These are phyloP conservation scores for Silene latifolia DNA, from an alignment of 148 eudicot genomes.

Conservation along the genomic window DNA sequence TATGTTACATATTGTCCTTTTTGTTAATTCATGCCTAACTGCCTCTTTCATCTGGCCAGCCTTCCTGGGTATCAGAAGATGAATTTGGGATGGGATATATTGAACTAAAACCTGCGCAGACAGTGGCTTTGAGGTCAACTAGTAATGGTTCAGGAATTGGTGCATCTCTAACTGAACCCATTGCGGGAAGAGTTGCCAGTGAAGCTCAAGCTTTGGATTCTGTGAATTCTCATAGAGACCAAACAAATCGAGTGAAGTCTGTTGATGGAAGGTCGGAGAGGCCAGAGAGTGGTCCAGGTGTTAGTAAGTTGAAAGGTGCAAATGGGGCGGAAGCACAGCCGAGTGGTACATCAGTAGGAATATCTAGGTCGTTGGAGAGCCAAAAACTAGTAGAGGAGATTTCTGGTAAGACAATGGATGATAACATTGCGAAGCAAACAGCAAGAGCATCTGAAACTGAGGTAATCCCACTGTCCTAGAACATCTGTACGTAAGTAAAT, in stretches of 20 bases:
- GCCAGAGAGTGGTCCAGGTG: constrained; percentile 42
- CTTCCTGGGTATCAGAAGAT: constrained; percentile 96
- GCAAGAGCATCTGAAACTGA: constrained; percentile 49
- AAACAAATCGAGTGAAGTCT: constrained; percentile 39
- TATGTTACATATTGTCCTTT: not conserved
- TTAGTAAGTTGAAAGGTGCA: constrained; percentile 43
- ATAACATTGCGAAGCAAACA: constrained; percentile 39
- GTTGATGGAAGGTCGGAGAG: constrained; percentile 56
- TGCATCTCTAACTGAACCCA: constrained; percentile 42
- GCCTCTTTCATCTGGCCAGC: constrained; percentile 32
- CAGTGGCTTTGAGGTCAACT: constrained; percentile 51
- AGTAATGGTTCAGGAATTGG: constrained; percentile 40
- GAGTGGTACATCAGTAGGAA: constrained; percentile 30
- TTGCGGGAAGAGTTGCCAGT: constrained; percentile 50
- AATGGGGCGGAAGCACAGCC: constrained; percentile 54
- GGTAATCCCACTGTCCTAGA: constrained; percentile 37
- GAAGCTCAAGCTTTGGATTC: constrained; percentile 54
- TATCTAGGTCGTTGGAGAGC: constrained; percentile 42
- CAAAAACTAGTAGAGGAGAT: constrained; percentile 56
- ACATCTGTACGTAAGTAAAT: not conserved
- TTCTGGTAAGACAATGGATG: constrained; percentile 43
- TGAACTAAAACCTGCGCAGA: constrained; percentile 66
- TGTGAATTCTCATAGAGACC: constrained; percentile 46
- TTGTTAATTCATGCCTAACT: not conserved
- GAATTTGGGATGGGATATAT: constrained; percentile 96